A percentile compares a stretch with the other conserved stretches of the same genome.
phyloP scores from a whole-genome alignment of 2,329 filamentous ascomycete genomes.

The Cladosporium cucumerinum region DNA sequence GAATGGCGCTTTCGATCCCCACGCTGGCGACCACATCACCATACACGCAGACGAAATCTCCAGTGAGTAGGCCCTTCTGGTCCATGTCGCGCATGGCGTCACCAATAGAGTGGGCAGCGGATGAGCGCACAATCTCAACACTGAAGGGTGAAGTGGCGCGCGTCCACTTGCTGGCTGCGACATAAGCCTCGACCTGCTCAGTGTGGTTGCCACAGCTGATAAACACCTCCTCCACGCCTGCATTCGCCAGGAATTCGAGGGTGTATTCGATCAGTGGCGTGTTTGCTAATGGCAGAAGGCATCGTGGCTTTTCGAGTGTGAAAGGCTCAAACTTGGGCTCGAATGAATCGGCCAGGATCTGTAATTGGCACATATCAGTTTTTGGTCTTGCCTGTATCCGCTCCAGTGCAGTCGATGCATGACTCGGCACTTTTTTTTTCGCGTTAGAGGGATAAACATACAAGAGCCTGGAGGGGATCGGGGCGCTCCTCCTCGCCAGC shows the following conservation, averaged over 20 bases:
- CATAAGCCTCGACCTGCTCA: constrained; percentile 81
- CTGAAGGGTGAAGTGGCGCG: constrained; percentile 74
- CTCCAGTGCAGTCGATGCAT: constrained; percentile 1
- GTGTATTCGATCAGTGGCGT: constrained; percentile 96
- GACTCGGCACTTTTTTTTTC: constrained; percentile 12
- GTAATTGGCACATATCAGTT: constrained; percentile 22
- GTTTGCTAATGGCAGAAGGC: constrained; percentile 88
- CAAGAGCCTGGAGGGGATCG: constrained; percentile 61
- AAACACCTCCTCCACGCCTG: constrained; percentile 90
- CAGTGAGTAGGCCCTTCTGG: constrained; percentile 75
- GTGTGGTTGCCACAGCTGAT: constrained; percentile 88
- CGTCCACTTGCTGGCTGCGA: constrained; percentile 71
- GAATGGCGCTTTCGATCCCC: constrained; percentile 73
- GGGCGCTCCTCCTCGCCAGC: constrained; percentile 56
- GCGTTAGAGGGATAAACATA: constrained; percentile 36
- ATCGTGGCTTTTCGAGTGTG: constrained; percentile 85
- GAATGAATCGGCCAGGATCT: constrained; percentile 92
- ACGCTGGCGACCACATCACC: constrained; percentile 91
- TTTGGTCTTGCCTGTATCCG: constrained; percentile 15
- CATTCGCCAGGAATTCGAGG: constrained; percentile 90
- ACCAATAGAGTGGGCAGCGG: constrained; percentile 74
- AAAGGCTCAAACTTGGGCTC: constrained; percentile 89
- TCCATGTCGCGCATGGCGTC: constrained; percentile 95
- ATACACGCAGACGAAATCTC: constrained; percentile 89
- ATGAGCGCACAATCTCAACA: constrained; percentile 81